Conservation (phyloP, 179 eudicot species). For the Nepenthes alata region DNA sequence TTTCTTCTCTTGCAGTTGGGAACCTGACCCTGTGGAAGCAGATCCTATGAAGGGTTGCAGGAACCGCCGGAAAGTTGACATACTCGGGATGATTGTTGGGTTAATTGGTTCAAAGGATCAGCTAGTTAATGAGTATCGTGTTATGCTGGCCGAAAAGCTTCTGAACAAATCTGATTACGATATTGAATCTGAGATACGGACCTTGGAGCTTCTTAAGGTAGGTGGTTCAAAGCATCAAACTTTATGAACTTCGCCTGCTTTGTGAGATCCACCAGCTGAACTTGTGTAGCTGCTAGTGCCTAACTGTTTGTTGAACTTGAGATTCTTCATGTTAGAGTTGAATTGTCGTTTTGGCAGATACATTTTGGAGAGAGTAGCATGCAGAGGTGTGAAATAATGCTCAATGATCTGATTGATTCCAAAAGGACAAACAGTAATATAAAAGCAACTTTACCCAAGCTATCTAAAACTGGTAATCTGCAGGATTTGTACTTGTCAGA, state of each 20-base stretch:
- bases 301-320: neutral
- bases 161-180: slow-evolving; percentile 93
- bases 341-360: slow-evolving; percentile 39
- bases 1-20: slow-evolving; percentile 54
- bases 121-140: slow-evolving; percentile 88
- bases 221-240: neutral
- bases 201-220: slow-evolving; percentile 91
- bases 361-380: slow-evolving; percentile 99
- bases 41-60: slow-evolving; percentile 72
- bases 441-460: slow-evolving; percentile 65
- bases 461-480: slow-evolving; percentile 44
- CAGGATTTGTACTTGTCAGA: neutral
- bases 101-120: slow-evolving; percentile 98
- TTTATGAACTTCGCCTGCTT: neutral
- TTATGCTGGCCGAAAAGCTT: slow-evolving; percentile 96
- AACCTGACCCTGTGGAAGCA: slow-evolving; percentile 98
- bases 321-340: slow-evolving; percentile 6
- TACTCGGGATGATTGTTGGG: slow-evolving; percentile 94
- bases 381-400: slow-evolving; percentile 99
- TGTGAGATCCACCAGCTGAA: slow-evolving; percentile 1
- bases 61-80: slow-evolving; percentile 68
- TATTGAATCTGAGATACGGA: slow-evolving; percentile 88
- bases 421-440: slow-evolving; percentile 80
- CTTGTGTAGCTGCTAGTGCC: neutral
- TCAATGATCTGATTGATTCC: slow-evolving; percentile 93